A percentile compares a stretch with the other conserved stretches of the same genome.
Conservation (phyloP, 352 stramenopile species). For the Saprolegnia parasitica region DNA sequence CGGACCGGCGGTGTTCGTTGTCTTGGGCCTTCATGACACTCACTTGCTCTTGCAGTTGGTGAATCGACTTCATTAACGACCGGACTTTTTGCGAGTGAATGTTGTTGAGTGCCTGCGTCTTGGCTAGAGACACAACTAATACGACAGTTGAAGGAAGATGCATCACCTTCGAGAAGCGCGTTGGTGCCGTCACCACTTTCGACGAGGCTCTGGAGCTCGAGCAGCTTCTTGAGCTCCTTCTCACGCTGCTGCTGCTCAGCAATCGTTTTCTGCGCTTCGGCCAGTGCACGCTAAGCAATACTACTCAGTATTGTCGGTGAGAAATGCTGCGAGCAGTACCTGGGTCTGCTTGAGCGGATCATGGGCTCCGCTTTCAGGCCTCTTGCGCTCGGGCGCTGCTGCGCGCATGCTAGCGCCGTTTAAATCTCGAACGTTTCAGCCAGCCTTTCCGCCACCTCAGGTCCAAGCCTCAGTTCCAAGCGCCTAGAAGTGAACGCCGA, state of each 20-base stretch:
- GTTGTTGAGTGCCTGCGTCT: constrained; percentile 61
- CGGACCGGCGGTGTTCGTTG: constrained; percentile 81
- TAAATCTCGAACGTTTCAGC: too few relatives aligned
- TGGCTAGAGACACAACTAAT: constrained; percentile 34
- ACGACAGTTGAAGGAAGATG: not conserved
- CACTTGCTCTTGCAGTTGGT: constrained; percentile 73
- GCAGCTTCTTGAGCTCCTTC: constrained; percentile 48
- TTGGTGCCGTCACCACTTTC: constrained; percentile 34
- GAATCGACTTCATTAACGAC: constrained; percentile 82
- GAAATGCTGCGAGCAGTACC: not conserved
- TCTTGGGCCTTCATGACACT: constrained; percentile 66
- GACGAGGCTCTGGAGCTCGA: constrained; percentile 41
- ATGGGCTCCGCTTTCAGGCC: not conserved
- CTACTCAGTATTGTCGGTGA: not conserved
- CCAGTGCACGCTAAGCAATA: constrained; percentile 44
- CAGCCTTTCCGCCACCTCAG: too few relatives aligned
- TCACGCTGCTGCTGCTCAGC: constrained; percentile 55
- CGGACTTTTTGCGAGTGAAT: constrained; percentile 72
- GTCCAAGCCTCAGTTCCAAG: too few relatives aligned
- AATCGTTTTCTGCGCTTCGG: constrained; percentile 51
- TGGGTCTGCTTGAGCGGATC: constrained; percentile 16
- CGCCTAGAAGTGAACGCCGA: too few relatives aligned
- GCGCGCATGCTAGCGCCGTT: not conserved
- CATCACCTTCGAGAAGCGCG: constrained; percentile 44
- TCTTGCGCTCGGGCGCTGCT: not conserved